Conservation (phyloP, 2,329 filamentous ascomycete species). For the Fusarium sp. region DNA sequence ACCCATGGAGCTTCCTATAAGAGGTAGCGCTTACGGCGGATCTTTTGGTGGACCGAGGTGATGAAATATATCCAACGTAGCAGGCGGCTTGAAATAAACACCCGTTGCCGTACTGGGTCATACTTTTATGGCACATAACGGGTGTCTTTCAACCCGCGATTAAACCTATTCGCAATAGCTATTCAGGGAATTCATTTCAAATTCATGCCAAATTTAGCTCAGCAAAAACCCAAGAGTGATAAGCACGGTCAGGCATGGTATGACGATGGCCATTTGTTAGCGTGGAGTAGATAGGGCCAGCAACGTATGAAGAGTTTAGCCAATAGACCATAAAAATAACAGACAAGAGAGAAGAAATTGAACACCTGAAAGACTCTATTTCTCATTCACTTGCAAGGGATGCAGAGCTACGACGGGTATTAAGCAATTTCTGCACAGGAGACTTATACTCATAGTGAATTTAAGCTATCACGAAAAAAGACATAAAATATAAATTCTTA, state of each 20-base stretch:
- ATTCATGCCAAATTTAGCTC: neutral
- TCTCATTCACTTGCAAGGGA: no score
- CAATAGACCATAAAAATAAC: no score
- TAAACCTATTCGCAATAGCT: neutral
- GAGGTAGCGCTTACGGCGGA: neutral
- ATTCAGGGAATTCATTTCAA: neutral
- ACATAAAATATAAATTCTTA: neutral
- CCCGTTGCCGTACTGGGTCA: conserved; percentile 18
- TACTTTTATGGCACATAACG: neutral
- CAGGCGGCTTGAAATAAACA: neutral
- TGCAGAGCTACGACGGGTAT: no score
- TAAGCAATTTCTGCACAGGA: no score
- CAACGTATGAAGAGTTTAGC: neutral
- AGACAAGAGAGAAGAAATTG: neutral
- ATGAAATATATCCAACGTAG: neutral
- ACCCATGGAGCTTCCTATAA: neutral
- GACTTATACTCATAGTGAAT: no score
- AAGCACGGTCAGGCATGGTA: neutral
- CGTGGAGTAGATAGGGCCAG: neutral
- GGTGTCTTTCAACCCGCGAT: no score
- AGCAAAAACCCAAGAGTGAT: neutral
- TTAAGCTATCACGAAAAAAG: neutral
- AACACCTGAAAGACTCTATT: neutral
- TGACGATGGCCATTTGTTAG: neutral
- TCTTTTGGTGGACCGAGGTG: neutral